Evolutionary conservation across 2,329 filamentous ascomycete species (phyloP).

Genomic region (Stachybotrys elegans): DNA sequence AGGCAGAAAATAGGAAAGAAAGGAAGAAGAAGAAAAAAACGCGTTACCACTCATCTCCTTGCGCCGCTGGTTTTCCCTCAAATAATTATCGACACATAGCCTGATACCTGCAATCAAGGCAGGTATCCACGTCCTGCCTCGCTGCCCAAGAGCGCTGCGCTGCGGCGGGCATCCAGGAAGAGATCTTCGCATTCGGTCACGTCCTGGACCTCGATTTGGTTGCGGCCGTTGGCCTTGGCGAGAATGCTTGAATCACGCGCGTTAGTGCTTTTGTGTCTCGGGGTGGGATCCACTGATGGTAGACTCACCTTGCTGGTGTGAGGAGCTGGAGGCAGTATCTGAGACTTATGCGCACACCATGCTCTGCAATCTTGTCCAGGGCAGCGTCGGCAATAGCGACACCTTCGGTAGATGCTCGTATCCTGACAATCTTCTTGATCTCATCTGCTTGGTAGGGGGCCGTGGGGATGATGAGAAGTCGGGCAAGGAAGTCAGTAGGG

Average conservation of each 20-base stretch:
- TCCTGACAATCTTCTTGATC: constrained; percentile 85
- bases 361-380: constrained; percentile 78
- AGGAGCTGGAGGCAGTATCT: constrained; percentile 91
- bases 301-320: constrained; percentile 67
- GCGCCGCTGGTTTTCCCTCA: not conserved
- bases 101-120: constrained; percentile 40
- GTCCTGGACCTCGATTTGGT: constrained; percentile 71
- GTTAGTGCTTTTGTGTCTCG: constrained; percentile 23
- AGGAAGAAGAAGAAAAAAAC: not conserved
- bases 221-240: constrained; percentile 74
- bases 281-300: not conserved
- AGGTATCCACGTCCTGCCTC: constrained; percentile 63
- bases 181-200: constrained; percentile 78
- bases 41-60: not conserved
- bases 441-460: constrained; percentile 83
- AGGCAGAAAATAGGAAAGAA: not conserved
- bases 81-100: too few relatives aligned
- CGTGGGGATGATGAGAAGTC: constrained; percentile 93
- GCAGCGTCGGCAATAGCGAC: constrained; percentile 76
- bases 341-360: constrained; percentile 84
- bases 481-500: constrained; percentile 86
- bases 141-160: constrained; percentile 62
- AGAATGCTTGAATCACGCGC: constrained; percentile 63
- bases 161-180: constrained; percentile 77
- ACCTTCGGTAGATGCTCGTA: constrained; percentile 77